Conservation (phyloP, 805 yeast species). For the Lipomyces sp. region DNA sequence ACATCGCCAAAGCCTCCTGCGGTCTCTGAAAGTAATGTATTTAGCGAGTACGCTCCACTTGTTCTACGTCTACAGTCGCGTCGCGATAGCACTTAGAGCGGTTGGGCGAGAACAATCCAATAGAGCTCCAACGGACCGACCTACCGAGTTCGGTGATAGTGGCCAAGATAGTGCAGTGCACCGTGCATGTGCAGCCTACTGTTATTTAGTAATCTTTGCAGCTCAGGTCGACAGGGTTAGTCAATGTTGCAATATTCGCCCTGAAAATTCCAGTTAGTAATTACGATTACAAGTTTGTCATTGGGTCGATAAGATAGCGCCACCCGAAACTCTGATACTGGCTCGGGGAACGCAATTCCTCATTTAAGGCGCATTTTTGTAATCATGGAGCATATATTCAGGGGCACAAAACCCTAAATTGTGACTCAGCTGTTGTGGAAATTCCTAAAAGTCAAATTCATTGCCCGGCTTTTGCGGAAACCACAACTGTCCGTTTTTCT, state of each 20-base stretch:
- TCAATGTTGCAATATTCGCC: background rate
- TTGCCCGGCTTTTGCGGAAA: too few relatives aligned
- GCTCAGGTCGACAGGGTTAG: background rate
- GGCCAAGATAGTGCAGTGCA: background rate
- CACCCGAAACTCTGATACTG: background rate
- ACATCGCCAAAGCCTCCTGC: too few relatives aligned
- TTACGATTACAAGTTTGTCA: background rate
- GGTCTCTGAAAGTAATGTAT: too few relatives aligned
- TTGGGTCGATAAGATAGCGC: background rate
- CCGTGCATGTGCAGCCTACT: background rate
- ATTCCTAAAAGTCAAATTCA: too few relatives aligned
- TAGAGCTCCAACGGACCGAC: background rate
- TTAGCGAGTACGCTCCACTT: background rate
- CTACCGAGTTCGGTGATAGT: background rate
- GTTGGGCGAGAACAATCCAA: background rate
- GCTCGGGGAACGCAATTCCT: background rate
- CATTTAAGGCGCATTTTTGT: background rate
- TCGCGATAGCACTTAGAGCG: background rate
- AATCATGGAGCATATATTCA: background rate
- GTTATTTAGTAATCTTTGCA: background rate
- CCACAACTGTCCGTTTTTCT: too few relatives aligned
- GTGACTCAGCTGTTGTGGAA: background rate
- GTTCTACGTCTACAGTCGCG: background rate
- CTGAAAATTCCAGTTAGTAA: background rate
- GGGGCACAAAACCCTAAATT: background rate